Evolutionary conservation across 257 asterid genomes (phyloP).

Genomic region (Capsicum rhomboideum): DNA sequence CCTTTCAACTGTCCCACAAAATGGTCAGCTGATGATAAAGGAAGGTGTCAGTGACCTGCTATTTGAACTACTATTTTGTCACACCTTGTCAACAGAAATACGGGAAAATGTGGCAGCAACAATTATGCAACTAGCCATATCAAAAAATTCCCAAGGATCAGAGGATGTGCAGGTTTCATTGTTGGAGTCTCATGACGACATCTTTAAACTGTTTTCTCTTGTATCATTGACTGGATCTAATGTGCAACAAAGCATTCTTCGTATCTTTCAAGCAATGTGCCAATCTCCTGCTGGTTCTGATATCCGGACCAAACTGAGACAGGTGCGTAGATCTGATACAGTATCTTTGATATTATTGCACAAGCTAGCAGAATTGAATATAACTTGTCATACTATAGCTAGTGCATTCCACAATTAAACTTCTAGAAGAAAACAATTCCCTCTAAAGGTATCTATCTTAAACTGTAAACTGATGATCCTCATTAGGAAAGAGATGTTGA

Average conservation of each 20-base stretch:
- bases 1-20: conserved; percentile 28
- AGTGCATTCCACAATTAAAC: not conserved
- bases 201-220: conserved; percentile 38
- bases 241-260: conserved; percentile 28
- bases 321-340: conserved; percentile 7
- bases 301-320: conserved; percentile 28
- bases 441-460: not conserved
- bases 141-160: conserved; percentile 22
- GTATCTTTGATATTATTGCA: not conserved
- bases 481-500: not conserved
- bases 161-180: conserved; percentile 14
- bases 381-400: not conserved
- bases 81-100: conserved; percentile 15
- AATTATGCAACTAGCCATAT: conserved; percentile 28
- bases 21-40: conserved; percentile 29
- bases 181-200: conserved; percentile 28
- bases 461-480: not conserved
- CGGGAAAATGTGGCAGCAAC: conserved; percentile 31
- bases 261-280: conserved; percentile 35
- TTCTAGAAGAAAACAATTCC: not conserved
- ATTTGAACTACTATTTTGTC: conserved; percentile 33
- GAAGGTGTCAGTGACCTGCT: conserved; percentile 32
- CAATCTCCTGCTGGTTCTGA: conserved; percentile 25
- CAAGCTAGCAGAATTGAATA: not conserved
- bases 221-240: conserved; percentile 19